Percentiles rank a stretch among this genome's conserved stretches.
phyloP scores from a whole-genome alignment of 768 basidiomycete species.

The Pulveroboletus frians region DNA sequence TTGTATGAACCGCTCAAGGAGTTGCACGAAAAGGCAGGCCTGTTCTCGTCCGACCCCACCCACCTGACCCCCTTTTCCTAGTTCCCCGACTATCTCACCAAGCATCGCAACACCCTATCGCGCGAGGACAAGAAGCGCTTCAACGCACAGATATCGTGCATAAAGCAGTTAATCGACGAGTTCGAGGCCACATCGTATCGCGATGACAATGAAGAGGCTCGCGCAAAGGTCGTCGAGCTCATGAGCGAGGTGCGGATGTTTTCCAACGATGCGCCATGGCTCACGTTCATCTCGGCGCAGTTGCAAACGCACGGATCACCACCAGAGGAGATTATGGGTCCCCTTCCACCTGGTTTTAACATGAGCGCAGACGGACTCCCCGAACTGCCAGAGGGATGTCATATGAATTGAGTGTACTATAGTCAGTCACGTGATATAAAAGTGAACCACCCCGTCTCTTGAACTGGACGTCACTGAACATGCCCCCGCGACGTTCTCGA shows the following conservation, averaged over 20 bases:
- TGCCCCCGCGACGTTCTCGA: constrained; percentile 17
- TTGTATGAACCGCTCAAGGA: constrained; percentile 87
- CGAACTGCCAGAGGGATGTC: constrained; percentile 33
- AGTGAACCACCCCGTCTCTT: constrained; percentile 1
- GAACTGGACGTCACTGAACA: constrained; percentile 20
- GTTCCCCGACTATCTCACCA: constrained; percentile 74
- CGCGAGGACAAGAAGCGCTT: constrained; percentile 60
- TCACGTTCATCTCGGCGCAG: constrained; percentile 4
- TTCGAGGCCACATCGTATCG: constrained; percentile 61
- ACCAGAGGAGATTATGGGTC: constrained; percentile 78
- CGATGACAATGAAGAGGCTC: constrained; percentile 47
- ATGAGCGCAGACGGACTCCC: constrained; percentile 53
- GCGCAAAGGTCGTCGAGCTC: constrained; percentile 51
- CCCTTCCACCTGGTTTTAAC: constrained; percentile 65
- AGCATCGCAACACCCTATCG: constrained; percentile 49
- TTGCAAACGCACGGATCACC: constrained; percentile 75
- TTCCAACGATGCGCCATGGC: background rate
- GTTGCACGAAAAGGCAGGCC: constrained; percentile 35
- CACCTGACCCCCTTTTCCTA: constrained; percentile 27
- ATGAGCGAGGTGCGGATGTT: constrained; percentile 61
- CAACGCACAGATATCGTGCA: constrained; percentile 52
- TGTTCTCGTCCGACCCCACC: background rate
- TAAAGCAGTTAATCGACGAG: constrained; percentile 52
- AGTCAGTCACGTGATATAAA: constrained; percentile 9
- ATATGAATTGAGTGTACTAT: constrained; percentile 3